Percentiles rank a stretch among this genome's conserved stretches.
These are phyloP conservation scores for Sporothrix luriei DNA, from an alignment of 2,329 filamentous ascomycete species.

Conservation along the genomic window DNA sequence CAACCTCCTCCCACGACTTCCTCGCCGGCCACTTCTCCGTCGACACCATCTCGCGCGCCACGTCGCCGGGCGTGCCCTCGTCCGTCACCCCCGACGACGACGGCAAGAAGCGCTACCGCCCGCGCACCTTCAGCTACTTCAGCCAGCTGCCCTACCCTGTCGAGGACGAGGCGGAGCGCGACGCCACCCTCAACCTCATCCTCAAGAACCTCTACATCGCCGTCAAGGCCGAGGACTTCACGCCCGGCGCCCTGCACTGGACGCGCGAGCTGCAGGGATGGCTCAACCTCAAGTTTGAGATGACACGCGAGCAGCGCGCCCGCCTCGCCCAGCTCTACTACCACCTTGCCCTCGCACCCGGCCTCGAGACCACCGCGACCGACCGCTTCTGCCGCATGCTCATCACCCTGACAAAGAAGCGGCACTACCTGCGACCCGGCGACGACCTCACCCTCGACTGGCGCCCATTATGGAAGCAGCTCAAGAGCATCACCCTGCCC, in stretches of 20 bases:
- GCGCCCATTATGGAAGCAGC: conserved; percentile 87
- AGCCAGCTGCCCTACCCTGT: conserved; percentile 84
- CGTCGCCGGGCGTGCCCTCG: conserved; percentile 72
- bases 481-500: conserved; percentile 87
- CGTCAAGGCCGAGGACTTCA: conserved; percentile 89
- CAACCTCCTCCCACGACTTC: conserved; percentile 45
- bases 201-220: conserved; percentile 92
- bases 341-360: conserved; percentile 86
- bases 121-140: conserved; percentile 92
- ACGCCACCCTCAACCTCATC: conserved; percentile 80
- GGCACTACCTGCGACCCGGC: conserved; percentile 89
- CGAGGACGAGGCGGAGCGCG: conserved; percentile 76
- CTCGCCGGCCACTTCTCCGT: conserved; percentile 49
- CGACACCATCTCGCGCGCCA: conserved; percentile 79
- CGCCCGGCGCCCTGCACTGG: conserved; percentile 92
- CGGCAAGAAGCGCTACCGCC: conserved; percentile 70
- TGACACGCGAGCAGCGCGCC: conserved; percentile 78
- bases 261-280: conserved; percentile 93
- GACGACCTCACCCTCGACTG: conserved; percentile 92
- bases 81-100: conserved; percentile 52
- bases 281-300: conserved; percentile 96
- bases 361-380: conserved; percentile 76
- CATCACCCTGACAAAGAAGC: conserved; percentile 90
- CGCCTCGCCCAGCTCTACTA: conserved; percentile 91
- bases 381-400: conserved; percentile 98